Percentiles rank a stretch among this genome's conserved stretches.
Conservation (phyloP, 331 rosid genomes). For the Acacia concinna region DNA sequence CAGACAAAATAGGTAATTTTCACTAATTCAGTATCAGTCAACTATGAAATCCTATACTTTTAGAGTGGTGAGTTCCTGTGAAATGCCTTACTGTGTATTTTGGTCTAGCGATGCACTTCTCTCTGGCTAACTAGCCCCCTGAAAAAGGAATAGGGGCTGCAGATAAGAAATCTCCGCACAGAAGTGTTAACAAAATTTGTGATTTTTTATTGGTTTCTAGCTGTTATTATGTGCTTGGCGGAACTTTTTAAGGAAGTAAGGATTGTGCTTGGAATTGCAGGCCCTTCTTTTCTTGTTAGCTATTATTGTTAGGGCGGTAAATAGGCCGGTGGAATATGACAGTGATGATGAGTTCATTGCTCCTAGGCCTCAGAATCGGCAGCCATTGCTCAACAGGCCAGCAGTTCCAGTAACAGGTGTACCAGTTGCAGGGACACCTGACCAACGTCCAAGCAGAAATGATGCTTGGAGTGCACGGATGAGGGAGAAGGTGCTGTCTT, state of each 20-base stretch:
- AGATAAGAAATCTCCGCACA: slow-evolving; percentile 1
- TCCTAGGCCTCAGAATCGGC: slow-evolving; percentile 73
- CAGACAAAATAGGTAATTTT: neutral
- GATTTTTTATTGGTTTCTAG: neutral
- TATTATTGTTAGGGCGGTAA: slow-evolving; percentile 79
- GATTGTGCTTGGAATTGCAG: slow-evolving; percentile 37
- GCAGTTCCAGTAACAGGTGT: slow-evolving; percentile 71
- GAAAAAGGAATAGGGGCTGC: neutral
- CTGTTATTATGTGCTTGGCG: neutral
- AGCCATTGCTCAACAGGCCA: slow-evolving; percentile 80
- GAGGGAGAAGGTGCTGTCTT: slow-evolving; percentile 87
- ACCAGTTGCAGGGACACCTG: slow-evolving; percentile 70
- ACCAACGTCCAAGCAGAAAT: slow-evolving; percentile 75
- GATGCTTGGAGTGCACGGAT: slow-evolving; percentile 99
- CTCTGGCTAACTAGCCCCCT: slow-evolving; percentile 7
- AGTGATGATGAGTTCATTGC: slow-evolving; percentile 87
- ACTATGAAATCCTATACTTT: slow-evolving; percentile 13
- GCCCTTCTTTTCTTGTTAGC: slow-evolving; percentile 57
- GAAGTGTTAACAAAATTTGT: neutral
- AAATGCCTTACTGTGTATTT: slow-evolving; percentile 15
- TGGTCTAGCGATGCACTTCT: neutral
- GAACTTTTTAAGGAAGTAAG: too few relatives aligned
- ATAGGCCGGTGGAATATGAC: slow-evolving; percentile 78
- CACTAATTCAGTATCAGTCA: neutral
- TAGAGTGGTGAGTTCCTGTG: neutral